Conservation (phyloP, 2,329 filamentous ascomycete genomes). For the Aureobasidium uvarum region DNA sequence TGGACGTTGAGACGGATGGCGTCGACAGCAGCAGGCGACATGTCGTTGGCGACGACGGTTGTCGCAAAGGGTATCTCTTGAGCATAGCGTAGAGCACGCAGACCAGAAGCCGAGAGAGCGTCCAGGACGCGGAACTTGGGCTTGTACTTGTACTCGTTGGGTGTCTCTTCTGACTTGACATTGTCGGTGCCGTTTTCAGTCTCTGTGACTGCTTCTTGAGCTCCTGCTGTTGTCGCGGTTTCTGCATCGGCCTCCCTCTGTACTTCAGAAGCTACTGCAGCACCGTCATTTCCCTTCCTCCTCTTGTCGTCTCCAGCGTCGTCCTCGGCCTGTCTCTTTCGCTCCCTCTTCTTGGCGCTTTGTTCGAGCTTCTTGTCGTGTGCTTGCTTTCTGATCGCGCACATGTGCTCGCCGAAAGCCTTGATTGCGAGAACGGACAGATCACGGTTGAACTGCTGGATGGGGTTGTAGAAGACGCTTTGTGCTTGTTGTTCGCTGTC, state of each 20-base stretch:
- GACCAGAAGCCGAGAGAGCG: constrained; percentile 87
- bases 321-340: constrained; percentile 37
- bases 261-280: constrained; percentile 14
- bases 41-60: constrained; percentile 71
- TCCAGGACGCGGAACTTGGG: constrained; percentile 80
- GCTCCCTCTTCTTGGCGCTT: constrained; percentile 13
- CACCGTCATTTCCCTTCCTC: constrained; percentile 33
- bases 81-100: constrained; percentile 86
- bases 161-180: neutral
- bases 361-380: constrained; percentile 24
- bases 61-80: constrained; percentile 78
- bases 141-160: constrained; percentile 31
- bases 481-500: constrained; percentile 63
- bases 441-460: constrained; percentile 98
- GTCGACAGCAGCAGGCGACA: constrained; percentile 54
- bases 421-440: constrained; percentile 90
- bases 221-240: constrained; percentile 27
- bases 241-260: constrained; percentile 30
- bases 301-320: constrained; percentile 42
- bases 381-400: constrained; percentile 31
- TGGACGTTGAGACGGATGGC: constrained; percentile 81
- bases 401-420: constrained; percentile 70
- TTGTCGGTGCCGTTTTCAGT: neutral
- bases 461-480: constrained; percentile 95
- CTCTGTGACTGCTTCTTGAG: neutral